Evolutionary conservation across 495 filamentous ascomycete species (phyloP).

Genomic region (Penicillium goetzii): DNA sequence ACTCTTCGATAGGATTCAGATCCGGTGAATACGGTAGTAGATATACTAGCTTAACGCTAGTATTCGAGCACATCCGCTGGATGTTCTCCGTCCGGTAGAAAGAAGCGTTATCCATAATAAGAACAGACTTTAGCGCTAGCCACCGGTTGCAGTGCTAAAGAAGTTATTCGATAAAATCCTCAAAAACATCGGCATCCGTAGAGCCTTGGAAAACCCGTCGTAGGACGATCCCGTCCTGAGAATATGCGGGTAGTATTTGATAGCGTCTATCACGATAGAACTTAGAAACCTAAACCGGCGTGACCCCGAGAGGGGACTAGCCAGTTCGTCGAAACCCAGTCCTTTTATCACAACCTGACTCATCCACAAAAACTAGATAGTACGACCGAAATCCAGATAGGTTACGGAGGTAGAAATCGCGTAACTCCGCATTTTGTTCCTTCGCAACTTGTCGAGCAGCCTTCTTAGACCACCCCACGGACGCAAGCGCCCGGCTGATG

Average conservation of each 20-base stretch:
- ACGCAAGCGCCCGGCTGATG: conserved; percentile 18
- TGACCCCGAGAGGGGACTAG: neutral
- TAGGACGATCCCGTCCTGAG: neutral
- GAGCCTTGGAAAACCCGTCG: neutral
- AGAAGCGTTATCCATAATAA: neutral
- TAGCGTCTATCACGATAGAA: neutral
- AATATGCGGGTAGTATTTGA: neutral
- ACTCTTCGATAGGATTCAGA: neutral
- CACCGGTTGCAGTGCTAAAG: neutral
- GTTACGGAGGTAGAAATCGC: conserved; percentile 13
- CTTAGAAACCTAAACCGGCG: neutral
- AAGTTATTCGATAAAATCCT: neutral
- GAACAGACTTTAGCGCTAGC: neutral
- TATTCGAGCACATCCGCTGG: neutral
- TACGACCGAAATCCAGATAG: conserved; percentile 6
- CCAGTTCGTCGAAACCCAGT: neutral
- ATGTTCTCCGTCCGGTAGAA: no score
- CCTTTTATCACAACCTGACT: conserved; percentile 10
- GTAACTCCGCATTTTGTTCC: conserved; percentile 35
- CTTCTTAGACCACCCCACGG: conserved; percentile 36
- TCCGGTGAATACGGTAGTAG: neutral
- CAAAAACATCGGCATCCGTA: neutral
- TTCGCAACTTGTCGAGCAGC: conserved; percentile 33
- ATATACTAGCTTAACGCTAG: neutral
- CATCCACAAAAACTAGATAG: conserved; percentile 21